These are phyloP conservation scores for Porphyrellus sp. DNA, from an alignment of 1,284 basidiomycete genomes.

Conservation along the genomic window DNA sequence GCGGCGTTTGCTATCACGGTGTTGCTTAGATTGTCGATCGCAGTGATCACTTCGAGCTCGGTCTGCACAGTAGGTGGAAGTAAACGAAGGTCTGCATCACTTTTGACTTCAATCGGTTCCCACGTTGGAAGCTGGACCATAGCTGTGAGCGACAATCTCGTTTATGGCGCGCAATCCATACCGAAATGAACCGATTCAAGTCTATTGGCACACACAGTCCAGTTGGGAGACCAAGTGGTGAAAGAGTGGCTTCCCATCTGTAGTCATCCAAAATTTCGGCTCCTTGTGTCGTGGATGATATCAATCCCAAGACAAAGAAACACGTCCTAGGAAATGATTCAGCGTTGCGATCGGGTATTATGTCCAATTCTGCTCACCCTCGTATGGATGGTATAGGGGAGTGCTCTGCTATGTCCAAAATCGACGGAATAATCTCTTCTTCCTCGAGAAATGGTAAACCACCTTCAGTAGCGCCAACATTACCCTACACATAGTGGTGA, in stretches of 20 bases:
- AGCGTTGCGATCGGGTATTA: constrained; percentile 1
- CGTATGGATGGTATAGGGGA: constrained; percentile 88
- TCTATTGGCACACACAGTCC: constrained; percentile 88
- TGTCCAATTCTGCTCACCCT: constrained; percentile 65
- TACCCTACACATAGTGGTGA: constrained; percentile 60
- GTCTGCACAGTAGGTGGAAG: constrained; percentile 65
- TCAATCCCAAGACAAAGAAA: constrained; percentile 89
- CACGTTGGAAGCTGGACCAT: constrained; percentile 70
- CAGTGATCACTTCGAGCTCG: constrained; percentile 85
- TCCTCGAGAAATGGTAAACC: constrained; percentile 95
- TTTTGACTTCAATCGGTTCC: constrained; percentile 49
- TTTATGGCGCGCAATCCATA: constrained; percentile 43
- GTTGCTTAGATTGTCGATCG: constrained; percentile 93
- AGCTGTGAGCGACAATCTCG: background rate
- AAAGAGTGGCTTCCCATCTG: constrained; percentile 88
- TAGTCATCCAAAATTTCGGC: constrained; percentile 86
- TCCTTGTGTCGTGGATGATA: constrained; percentile 72
- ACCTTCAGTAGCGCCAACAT: constrained; percentile 86
- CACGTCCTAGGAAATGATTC: constrained; percentile 65
- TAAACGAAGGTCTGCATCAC: constrained; percentile 49
- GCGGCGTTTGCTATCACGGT: constrained; percentile 94
- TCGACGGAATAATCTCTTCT: constrained; percentile 86
- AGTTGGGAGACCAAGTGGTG: constrained; percentile 84
- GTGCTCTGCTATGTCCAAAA: constrained; percentile 88
- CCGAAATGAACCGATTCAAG: constrained; percentile 75